A percentile compares a stretch with the other conserved stretches of the same genome.
Conservation (phyloP, 768 basidiomycete genomes). For the Leccinum arenicola region DNA sequence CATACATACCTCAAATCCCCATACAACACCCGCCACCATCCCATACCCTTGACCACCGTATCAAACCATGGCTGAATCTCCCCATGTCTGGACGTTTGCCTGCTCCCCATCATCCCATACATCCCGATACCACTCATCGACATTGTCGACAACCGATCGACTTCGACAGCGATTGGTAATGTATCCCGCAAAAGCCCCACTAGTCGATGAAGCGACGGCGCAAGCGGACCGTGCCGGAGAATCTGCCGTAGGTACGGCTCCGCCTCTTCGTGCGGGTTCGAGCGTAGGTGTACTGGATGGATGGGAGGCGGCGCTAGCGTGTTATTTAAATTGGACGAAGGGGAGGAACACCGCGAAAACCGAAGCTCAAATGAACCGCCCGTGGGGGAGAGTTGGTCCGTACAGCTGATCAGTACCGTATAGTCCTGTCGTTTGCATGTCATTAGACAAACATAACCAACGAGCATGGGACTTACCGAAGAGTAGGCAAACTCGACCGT, state of each 20-base stretch:
- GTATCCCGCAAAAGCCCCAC: constrained; percentile 73
- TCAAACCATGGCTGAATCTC: constrained; percentile 41
- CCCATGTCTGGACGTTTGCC: background rate
- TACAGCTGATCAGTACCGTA: constrained; percentile 74
- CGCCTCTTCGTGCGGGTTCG: constrained; percentile 76
- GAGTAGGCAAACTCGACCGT: constrained; percentile 90
- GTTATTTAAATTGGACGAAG: constrained; percentile 7
- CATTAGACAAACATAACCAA: background rate
- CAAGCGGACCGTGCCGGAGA: constrained; percentile 64
- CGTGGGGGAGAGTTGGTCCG: constrained; percentile 65
- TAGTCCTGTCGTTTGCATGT: constrained; percentile 50
- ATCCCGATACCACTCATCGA: constrained; percentile 23
- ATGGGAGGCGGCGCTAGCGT: constrained; percentile 29
- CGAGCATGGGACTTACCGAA: constrained; percentile 35
- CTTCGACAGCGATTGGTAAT: constrained; percentile 69
- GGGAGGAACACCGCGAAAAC: constrained; percentile 51
- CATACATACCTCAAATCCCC: constrained; percentile 54
- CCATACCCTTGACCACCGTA: constrained; percentile 74
- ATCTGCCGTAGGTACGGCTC: constrained; percentile 73
- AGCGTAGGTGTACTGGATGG: constrained; percentile 26
- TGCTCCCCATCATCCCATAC: constrained; percentile 1
- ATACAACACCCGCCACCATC: constrained; percentile 79
- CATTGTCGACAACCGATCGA: constrained; percentile 50
- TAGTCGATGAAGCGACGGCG: constrained; percentile 62
- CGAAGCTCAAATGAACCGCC: constrained; percentile 73